Conservation (phyloP, 345 rosid species). For the Eucalyptus marginata region DNA sequence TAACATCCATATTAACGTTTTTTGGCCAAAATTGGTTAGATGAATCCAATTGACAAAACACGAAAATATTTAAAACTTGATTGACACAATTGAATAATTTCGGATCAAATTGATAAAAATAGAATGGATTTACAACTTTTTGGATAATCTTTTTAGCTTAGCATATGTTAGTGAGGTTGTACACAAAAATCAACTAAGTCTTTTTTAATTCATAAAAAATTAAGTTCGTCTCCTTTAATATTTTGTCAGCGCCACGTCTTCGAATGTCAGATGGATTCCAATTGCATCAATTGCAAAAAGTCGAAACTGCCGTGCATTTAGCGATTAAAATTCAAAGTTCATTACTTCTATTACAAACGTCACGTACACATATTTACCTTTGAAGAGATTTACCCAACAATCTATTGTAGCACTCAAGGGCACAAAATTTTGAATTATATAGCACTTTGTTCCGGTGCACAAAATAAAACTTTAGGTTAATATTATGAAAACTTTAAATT, state of each 20-base stretch:
- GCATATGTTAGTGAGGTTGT: not conserved
- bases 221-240: not conserved
- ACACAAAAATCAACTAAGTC: not conserved
- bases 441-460: not conserved
- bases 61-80: too few species aligned
- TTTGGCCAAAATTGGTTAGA: too few species aligned
- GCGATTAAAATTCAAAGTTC: not conserved
- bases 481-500: too few species aligned
- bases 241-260: not conserved
- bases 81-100: too few species aligned
- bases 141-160: too few species aligned
- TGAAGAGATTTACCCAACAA: not conserved
- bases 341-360: not conserved
- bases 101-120: too few species aligned
- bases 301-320: not conserved
- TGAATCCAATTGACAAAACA: too few species aligned
- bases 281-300: not conserved
- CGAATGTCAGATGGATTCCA: not conserved
- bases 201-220: not conserved
- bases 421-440: not conserved
- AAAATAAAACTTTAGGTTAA: not conserved
- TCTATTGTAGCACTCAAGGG: not conserved
- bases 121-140: too few species aligned
- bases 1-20: rapidly evolving
- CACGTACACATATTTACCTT: not conserved